A percentile compares a stretch with the other conserved stretches of the same genome.
Evolutionary conservation across 163 green algal genomes (phyloP).

Genomic region (Volvox carteri): DNA sequence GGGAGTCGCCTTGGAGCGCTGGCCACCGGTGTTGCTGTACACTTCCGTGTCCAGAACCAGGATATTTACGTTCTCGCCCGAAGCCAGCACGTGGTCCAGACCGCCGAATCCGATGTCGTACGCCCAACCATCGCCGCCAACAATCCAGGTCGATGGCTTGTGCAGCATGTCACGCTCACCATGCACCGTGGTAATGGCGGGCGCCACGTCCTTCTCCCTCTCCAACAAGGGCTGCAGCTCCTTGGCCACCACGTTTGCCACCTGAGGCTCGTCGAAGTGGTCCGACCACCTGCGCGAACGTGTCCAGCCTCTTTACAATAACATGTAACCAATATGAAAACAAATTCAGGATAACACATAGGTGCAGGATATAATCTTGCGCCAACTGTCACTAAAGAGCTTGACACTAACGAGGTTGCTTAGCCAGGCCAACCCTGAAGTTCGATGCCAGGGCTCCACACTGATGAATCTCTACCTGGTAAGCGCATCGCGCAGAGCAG

Average conservation of each 20-base stretch:
- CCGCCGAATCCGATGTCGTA: conserved; percentile 80
- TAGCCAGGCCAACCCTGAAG: too few species aligned
- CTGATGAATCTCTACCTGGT: background rate
- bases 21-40: conserved; percentile 79
- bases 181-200: conserved; percentile 18
- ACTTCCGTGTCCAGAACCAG: conserved; percentile 78
- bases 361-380: too few species aligned
- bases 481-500: conserved; percentile 55
- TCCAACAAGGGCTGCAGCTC: conserved; percentile 59
- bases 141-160: conserved; percentile 75
- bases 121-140: conserved; percentile 78
- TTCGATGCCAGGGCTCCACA: too few species aligned
- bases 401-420: too few species aligned
- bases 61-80: conserved; percentile 72
- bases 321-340: too few species aligned
- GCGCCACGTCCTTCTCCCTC: conserved; percentile 28
- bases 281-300: conserved; percentile 5
- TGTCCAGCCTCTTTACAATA: too few species aligned
- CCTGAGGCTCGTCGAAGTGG: conserved; percentile 28
- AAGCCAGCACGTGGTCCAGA: conserved; percentile 77
- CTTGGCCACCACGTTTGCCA: conserved; percentile 54
- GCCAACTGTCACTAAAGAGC: too few species aligned
- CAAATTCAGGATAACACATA: too few species aligned
- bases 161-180: conserved; percentile 70
- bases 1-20: conserved; percentile 76